Base-by-base conservation (phyloP, 805 yeast species). In the Kodamaea jinghongensis region DNA sequence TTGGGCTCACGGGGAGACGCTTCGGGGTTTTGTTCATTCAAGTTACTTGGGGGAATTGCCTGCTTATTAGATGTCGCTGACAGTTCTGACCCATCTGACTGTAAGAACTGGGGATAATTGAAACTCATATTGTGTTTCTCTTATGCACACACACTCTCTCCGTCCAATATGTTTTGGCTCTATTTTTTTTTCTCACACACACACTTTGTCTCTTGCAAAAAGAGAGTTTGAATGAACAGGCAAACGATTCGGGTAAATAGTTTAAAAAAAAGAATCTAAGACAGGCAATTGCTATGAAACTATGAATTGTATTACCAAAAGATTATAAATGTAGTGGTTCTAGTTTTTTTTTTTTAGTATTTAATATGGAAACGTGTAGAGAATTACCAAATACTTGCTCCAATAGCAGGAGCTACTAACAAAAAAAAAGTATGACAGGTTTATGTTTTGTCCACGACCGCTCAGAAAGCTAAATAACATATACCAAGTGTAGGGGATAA, bases 31-130 rank as follows among this genome's bases (percentile, higher is more conserved):
- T 20, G 34, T 31, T 13, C 31, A 28, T 30, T 33, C 41, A 12
- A 31, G 29, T 28, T 22, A 22, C 17, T 31, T 34, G 36, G 32
- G 5, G 22, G 33, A 20, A 20, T 20, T 20, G 23, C 23, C 8
- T 20, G 23, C 7, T 20, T 5, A 12, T 6, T 17, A 17, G 29
- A 22, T 13, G 13, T n/a, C 30, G 15, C 15, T n/a, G 30, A 27
- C 30, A 12, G 13, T 6, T 27, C 15, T 5, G 15, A 14, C 30
- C 29, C 46, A 36, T 28, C 42, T 26, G 48, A 31, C 37, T 28
- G 44, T 45, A 65, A 54, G 45, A 65, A 63, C 37, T 65, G 66
- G 32, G 70, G 68, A 49, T 63, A 62, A 36, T 61, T 57, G 45
- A 63, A 54, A 47, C 51, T 56, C 65, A 61, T 61, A 12, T 11